These are phyloP conservation scores for Teratosphaeria nubilosa DNA, from an alignment of 2,329 filamentous ascomycete species.

Conservation along the genomic window DNA sequence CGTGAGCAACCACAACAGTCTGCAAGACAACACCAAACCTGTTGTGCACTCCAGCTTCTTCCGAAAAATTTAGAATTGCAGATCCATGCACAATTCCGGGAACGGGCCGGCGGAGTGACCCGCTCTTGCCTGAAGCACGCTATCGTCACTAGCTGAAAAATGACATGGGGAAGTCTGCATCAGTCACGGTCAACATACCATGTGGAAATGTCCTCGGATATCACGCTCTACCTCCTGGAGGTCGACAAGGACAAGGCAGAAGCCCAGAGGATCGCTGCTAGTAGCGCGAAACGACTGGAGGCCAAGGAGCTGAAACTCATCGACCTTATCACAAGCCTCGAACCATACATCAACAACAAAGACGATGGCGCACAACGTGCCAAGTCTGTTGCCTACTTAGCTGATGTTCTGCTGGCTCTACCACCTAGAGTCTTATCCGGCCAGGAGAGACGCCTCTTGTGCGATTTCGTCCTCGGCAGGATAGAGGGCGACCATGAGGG, in stretches of 20 bases:
- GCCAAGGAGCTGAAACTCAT: constrained; percentile 51
- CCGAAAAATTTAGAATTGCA: neutral
- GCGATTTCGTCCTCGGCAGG: constrained; percentile 54
- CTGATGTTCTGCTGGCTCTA: constrained; percentile 41
- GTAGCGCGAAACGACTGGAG: constrained; percentile 42
- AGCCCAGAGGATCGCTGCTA: constrained; percentile 32
- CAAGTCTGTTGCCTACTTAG: constrained; percentile 46
- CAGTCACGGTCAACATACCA: constrained; percentile 1
- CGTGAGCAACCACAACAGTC: neutral
- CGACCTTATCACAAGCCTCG: constrained; percentile 52
- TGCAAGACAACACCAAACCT: neutral
- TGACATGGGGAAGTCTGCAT: neutral
- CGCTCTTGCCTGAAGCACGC: neutral
- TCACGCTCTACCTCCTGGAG: constrained; percentile 43
- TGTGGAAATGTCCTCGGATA: constrained; percentile 38
- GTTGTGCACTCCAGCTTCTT: neutral
- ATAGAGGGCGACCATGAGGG: constrained; percentile 47
- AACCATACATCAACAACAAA: constrained; percentile 55
- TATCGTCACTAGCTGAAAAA: neutral
- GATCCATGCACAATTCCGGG: neutral
- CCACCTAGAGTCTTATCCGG: constrained; percentile 46
- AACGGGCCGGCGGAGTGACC: neutral
- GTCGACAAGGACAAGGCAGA: constrained; percentile 39
- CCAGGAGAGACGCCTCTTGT: constrained; percentile 51
- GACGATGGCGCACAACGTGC: constrained; percentile 50